A percentile compares a stretch with the other conserved stretches of the same genome.
phyloP scores from a whole-genome alignment of 1,139 yeast species.

The Diutina mesorugosa region DNA sequence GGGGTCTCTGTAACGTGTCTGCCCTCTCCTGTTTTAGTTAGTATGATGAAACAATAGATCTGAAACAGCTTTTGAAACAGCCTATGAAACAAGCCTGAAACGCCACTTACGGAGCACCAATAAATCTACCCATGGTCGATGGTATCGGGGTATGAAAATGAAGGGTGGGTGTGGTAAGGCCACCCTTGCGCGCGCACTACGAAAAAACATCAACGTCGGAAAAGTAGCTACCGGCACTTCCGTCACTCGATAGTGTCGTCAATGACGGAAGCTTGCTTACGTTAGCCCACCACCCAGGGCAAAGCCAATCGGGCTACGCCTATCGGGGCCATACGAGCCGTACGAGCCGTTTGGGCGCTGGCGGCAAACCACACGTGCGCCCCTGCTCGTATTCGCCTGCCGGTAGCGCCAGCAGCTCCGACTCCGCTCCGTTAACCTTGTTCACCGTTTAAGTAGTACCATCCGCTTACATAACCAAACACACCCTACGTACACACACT shows the following conservation, averaged over 20 bases:
- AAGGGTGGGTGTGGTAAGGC: neutral
- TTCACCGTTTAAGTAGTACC: neutral
- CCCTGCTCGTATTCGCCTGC: neutral
- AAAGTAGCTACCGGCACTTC: neutral
- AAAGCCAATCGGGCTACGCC: too few species aligned
- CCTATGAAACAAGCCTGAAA: neutral
- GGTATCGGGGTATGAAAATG: neutral
- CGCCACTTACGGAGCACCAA: conserved; percentile 1
- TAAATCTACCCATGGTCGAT: conserved; percentile 1
- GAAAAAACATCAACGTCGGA: neutral
- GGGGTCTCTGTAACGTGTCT: conserved; percentile 52
- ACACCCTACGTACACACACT: neutral
- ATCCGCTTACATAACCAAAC: neutral
- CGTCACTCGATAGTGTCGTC: too few species aligned
- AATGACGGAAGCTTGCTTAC: too few species aligned
- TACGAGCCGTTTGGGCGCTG: neutral
- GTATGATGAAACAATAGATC: conserved; percentile 4
- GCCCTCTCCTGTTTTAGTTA: conserved; percentile 12
- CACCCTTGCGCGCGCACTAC: neutral
- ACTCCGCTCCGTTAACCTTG: neutral
- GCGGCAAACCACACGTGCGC: neutral
- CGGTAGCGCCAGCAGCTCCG: neutral
- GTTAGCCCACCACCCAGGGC: too few species aligned
- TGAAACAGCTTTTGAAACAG: too few species aligned
- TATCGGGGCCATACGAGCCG: too few species aligned